These are phyloP conservation scores for Candida oleophila DNA, from an alignment of 805 yeast genomes.

Conservation along the genomic window DNA sequence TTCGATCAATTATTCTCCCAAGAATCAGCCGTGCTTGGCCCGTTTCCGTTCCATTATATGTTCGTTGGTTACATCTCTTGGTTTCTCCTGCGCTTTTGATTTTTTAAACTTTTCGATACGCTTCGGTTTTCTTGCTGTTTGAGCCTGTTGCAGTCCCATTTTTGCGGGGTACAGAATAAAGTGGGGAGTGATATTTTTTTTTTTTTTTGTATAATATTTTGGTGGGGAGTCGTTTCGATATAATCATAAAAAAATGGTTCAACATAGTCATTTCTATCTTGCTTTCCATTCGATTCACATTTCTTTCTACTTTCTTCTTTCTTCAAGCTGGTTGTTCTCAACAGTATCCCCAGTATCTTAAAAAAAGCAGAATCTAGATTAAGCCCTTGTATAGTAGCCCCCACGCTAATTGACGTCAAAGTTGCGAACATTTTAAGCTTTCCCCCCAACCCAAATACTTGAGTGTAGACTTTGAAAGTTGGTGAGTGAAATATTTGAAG, in stretches of 20 bases:
- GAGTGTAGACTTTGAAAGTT: no score
- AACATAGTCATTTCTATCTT: background rate
- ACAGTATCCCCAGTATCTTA: no score
- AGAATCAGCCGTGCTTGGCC: no score
- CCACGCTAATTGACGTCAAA: background rate
- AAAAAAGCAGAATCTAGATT: no score
- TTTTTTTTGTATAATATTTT: no score
- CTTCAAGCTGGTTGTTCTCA: background rate
- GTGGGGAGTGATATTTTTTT: background rate
- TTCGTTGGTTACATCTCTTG: background rate
- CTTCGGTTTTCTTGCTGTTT: background rate
- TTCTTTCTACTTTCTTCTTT: background rate
- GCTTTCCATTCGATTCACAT: background rate
- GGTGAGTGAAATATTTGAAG: background rate
- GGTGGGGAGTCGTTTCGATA: constrained; percentile 2
- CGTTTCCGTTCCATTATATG: no score
- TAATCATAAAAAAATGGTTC: background rate
- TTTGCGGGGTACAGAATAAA: constrained; percentile 4
- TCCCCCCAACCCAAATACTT: no score
- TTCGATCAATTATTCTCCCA: no score
- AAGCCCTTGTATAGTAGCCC: background rate
- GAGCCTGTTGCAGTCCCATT: background rate
- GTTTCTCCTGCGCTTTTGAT: background rate
- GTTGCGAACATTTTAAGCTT: background rate
- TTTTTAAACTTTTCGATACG: background rate